phyloP scores from a whole-genome alignment of 225 moss, liverwort and hornwort species.

The Climacium dendroides region DNA sequence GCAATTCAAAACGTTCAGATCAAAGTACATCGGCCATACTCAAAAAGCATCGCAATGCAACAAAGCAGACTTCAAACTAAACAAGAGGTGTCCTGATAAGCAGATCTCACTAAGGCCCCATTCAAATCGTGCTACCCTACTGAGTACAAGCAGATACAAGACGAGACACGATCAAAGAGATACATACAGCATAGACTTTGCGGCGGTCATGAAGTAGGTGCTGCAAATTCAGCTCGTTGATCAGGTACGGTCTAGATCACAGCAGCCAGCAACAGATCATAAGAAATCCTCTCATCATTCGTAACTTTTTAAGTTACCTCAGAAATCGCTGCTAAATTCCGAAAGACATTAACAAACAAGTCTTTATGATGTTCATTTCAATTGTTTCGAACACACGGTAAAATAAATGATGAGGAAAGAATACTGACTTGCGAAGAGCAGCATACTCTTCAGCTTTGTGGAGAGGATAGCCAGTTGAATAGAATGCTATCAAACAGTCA shows the following conservation, averaged over 20 bases:
- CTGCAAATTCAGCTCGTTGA: slow-evolving; percentile 82
- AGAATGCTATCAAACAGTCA: slow-evolving; percentile 91
- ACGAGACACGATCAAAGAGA: not conserved
- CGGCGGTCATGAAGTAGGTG: slow-evolving; percentile 96
- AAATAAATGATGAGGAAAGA: not conserved
- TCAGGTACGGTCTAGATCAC: slow-evolving; percentile 69
- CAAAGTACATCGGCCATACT: not conserved
- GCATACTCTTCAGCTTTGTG: slow-evolving; percentile 88
- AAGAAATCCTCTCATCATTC: not conserved
- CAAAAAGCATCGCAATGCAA: not conserved
- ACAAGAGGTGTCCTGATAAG: not conserved
- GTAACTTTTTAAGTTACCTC: not conserved
- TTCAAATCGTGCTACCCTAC: not conserved
- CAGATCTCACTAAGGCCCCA: not conserved
- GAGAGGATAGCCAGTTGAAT: slow-evolving; percentile 95
- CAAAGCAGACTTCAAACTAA: not conserved
- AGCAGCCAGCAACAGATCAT: slow-evolving; percentile 8
- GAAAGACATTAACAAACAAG: not conserved
- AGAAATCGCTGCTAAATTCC: not conserved
- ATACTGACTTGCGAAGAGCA: slow-evolving; percentile 68
- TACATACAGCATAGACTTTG: slow-evolving; percentile 87
- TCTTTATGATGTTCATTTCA: not conserved
- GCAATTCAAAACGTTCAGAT: not conserved
- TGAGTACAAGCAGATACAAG: not conserved
- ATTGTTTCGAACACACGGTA: not conserved